These are phyloP conservation scores for Suhomyces kunorum DNA, from an alignment of 1,139 yeast species.

Conservation along the genomic window DNA sequence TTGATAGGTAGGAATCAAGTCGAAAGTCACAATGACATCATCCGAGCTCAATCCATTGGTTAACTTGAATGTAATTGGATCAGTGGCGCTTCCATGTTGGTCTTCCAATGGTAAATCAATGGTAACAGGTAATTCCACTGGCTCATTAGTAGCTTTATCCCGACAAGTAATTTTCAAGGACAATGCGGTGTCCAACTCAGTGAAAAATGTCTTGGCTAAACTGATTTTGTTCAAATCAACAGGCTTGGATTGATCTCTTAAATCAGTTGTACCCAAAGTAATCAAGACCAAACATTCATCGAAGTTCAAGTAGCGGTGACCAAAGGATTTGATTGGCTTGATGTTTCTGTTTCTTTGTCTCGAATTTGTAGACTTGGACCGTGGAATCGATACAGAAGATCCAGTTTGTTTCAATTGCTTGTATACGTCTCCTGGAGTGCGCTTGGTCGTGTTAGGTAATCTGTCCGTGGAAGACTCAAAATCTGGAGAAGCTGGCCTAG, in stretches of 20 bases:
- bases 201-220: constrained; percentile 69
- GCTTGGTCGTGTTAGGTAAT: constrained; percentile 39
- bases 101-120: constrained; percentile 86
- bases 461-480: constrained; percentile 36
- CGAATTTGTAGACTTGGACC: constrained; percentile 34
- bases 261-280: constrained; percentile 85
- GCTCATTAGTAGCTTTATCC: constrained; percentile 40
- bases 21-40: constrained; percentile 71
- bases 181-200: constrained; percentile 86
- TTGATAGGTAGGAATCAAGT: constrained; percentile 88
- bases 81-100: constrained; percentile 73
- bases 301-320: constrained; percentile 70
- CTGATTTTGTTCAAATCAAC: constrained; percentile 75
- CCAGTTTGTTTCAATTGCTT: constrained; percentile 39
- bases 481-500: constrained; percentile 9
- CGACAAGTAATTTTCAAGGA: constrained; percentile 70
- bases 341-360: constrained; percentile 26
- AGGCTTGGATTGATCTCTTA: constrained; percentile 60
- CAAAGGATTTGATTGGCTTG: constrained; percentile 76
- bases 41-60: constrained; percentile 48
- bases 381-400: constrained; percentile 22
- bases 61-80: constrained; percentile 77
- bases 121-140: constrained; percentile 63
- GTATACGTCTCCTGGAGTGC: constrained; percentile 41
- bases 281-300: constrained; percentile 71